Conservation (phyloP, 345 rosid genomes). For the Corchorus olitorius region DNA sequence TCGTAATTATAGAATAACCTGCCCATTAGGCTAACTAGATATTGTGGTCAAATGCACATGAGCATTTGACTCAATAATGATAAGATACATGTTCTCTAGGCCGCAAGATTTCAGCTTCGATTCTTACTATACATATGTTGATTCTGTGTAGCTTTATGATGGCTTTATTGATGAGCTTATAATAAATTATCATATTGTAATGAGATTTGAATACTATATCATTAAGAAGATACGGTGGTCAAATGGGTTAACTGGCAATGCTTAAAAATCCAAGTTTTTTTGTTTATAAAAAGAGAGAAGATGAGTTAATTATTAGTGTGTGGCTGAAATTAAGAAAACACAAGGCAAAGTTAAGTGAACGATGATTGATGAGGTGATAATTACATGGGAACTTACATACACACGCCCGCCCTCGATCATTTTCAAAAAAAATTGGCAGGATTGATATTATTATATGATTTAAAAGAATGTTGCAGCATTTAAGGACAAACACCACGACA, state of each 20-base stretch:
- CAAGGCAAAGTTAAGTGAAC: neutral
- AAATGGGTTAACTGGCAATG: neutral
- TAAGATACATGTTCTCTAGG: too few relatives aligned
- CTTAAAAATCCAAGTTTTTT: neutral
- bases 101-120: too few relatives aligned
- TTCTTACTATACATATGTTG: too few relatives aligned
- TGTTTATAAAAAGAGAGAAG: neutral
- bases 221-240: too few relatives aligned
- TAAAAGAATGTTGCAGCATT: conserved; percentile 60
- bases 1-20: neutral
- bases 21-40: neutral
- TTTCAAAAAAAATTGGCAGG: neutral
- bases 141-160: too few relatives aligned
- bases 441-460: conserved; percentile 8
- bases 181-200: too few relatives aligned
- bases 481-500: conserved; percentile 61
- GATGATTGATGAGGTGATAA: neutral
- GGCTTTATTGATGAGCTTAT: too few relatives aligned
- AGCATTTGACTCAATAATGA: too few relatives aligned
- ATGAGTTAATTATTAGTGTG: neutral
- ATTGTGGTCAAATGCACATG: neutral
- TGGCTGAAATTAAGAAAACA: neutral
- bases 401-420: neutral
- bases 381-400: conserved; percentile 19
- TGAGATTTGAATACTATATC: too few relatives aligned